phyloP scores from a whole-genome alignment of 148 eudicot species.

The Fagopyrum homotropicum region DNA sequence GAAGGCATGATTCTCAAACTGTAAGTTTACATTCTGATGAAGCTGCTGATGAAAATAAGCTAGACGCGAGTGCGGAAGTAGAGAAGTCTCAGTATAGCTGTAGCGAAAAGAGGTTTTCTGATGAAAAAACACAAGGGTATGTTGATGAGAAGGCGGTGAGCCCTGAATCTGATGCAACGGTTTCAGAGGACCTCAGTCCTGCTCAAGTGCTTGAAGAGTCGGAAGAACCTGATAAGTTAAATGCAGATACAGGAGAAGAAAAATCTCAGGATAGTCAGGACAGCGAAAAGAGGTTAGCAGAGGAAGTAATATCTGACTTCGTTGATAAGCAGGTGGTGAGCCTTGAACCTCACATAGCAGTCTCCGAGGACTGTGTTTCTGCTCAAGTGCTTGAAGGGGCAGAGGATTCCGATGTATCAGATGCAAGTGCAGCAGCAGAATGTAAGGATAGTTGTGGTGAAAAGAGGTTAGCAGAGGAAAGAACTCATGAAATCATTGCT shows the following conservation, averaged over 20 bases:
- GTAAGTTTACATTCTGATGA: conserved; percentile 7
- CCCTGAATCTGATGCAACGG: conserved; percentile 14
- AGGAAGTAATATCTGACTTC: conserved; percentile 20
- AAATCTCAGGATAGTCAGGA: conserved; percentile 14
- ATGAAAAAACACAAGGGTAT: conserved; percentile 19
- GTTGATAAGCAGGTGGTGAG: conserved; percentile 14
- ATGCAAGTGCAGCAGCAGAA: conserved; percentile 14
- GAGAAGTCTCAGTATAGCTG: conserved; percentile 15
- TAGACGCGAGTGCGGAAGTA: conserved; percentile 16
- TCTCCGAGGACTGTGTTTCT: conserved; percentile 2
- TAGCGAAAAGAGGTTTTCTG: conserved; percentile 19
- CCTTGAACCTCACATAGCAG: conserved; percentile 14
- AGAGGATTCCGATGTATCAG: conserved; percentile 8
- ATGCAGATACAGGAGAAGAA: conserved; percentile 12
- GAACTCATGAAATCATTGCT: conserved; percentile 15
- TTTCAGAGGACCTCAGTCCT: conserved; percentile 5
- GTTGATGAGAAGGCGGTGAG: conserved; percentile 14
- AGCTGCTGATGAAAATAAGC: conserved; percentile 16
- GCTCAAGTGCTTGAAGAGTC: conserved; percentile 20
- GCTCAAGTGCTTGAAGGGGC: conserved; percentile 20
- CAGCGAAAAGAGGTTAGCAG: conserved; percentile 19
- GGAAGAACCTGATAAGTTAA: conserved; percentile 17
- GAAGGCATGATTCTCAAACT: conserved; percentile 13
- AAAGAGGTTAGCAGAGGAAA: conserved; percentile 23
- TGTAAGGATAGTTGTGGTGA: conserved; percentile 12